A percentile compares a stretch with the other conserved stretches of the same genome.
Conservation (phyloP, 345 rosid species). For the Acer campestre region DNA sequence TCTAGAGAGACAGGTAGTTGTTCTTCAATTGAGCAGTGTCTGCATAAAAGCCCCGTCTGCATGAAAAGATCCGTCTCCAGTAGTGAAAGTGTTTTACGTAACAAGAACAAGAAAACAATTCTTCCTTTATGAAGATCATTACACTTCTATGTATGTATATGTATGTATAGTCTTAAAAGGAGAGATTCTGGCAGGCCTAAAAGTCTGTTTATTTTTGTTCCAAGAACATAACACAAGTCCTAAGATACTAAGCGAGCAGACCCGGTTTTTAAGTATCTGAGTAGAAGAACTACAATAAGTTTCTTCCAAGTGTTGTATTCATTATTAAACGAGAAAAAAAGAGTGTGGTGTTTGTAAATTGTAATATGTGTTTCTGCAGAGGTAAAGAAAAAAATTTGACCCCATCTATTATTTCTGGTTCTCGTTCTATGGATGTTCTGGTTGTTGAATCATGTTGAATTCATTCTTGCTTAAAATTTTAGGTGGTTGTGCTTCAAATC, state of each 20-base stretch:
- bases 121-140: constrained; percentile 26
- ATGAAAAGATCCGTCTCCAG: constrained; percentile 53
- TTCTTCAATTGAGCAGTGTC: constrained; percentile 32
- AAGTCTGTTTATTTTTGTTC: too few relatives aligned
- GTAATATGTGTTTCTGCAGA: not conserved
- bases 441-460: too few relatives aligned
- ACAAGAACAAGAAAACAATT: constrained; percentile 29
- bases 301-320: not conserved
- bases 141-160: not conserved
- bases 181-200: constrained; percentile 2
- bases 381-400: not conserved
- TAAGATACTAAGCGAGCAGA: not conserved
- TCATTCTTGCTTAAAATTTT: not conserved
- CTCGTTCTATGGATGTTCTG: not conserved
- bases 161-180: not conserved
- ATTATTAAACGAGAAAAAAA: not conserved
- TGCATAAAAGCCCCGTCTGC: constrained; percentile 30
- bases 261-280: constrained; percentile 1
- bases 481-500: not conserved
- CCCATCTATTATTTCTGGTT: not conserved
- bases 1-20: constrained; percentile 13
- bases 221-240: not conserved
- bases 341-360: constrained; percentile 1
- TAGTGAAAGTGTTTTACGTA: constrained; percentile 36
- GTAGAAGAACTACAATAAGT: constrained; percentile 1